These are phyloP conservation scores for Pugionium dolabratum DNA, from an alignment of 345 rosid genomes.

Conservation along the genomic window DNA sequence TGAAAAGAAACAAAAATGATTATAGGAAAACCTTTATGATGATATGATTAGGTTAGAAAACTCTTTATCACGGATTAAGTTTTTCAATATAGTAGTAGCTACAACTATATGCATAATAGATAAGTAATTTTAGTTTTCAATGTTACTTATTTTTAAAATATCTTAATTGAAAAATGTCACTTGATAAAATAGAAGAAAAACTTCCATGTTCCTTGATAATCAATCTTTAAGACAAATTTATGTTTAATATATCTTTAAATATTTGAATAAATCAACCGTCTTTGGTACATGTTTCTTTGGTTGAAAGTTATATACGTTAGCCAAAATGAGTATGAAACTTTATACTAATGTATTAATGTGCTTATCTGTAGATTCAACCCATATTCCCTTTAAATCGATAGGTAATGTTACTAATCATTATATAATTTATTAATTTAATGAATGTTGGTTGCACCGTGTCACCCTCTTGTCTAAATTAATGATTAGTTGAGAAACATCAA, in stretches of 20 bases:
- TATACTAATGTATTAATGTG: constrained; percentile 21
- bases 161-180: no score
- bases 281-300: constrained; percentile 24
- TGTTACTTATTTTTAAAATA: no score
- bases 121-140: no score
- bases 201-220: background rate
- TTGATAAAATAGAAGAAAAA: no score
- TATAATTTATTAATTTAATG: constrained; percentile 14
- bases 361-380: constrained; percentile 35
- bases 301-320: constrained; percentile 27
- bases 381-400: constrained; percentile 21
- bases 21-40: background rate
- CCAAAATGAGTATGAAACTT: constrained; percentile 20
- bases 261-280: constrained; percentile 20
- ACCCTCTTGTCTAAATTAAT: no score
- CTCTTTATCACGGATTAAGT: no score
- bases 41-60: no score
- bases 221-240: background rate
- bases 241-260: background rate
- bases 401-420: constrained; percentile 33
- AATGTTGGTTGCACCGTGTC: constrained; percentile 26
- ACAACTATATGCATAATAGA: no score
- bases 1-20: background rate
- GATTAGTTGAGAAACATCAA: background rate
- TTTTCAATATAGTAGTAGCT: no score